Percentiles rank a stretch among this genome's conserved stretches.
These are phyloP conservation scores for Parasitella parasitica DNA, from an alignment of 371 early-diverging fungal genomes.

Conservation along the genomic window DNA sequence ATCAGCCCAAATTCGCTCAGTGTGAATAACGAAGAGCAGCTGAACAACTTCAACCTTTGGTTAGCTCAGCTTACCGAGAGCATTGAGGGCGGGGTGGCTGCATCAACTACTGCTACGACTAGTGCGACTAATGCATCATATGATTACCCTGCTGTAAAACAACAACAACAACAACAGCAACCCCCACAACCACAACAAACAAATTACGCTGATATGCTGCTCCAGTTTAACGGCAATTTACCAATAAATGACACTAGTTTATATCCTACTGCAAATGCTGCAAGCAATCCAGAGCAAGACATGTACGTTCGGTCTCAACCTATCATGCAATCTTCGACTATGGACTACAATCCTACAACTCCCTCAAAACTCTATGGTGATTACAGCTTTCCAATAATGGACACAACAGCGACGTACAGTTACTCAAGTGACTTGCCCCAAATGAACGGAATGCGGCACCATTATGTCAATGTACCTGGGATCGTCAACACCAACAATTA, in stretches of 20 bases:
- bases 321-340: slow-evolving; percentile 1
- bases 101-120: not conserved
- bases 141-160: not conserved
- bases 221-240: slow-evolving; percentile 17
- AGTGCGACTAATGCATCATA: slow-evolving; percentile 1
- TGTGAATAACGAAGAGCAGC: slow-evolving; percentile 22
- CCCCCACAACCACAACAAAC: slow-evolving; percentile 6
- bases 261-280: slow-evolving; percentile 3
- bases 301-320: slow-evolving; percentile 30
- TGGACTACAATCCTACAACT: not conserved
- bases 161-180: not conserved
- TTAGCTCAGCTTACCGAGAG: slow-evolving; percentile 21
- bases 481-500: slow-evolving; percentile 6
- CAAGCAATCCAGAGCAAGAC: slow-evolving; percentile 11
- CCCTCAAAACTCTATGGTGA: not conserved
- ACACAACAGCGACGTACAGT: not conserved
- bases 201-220: slow-evolving; percentile 13
- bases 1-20: slow-evolving; percentile 19
- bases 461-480: slow-evolving; percentile 34
- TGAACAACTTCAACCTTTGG: slow-evolving; percentile 24
- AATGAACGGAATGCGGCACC: slow-evolving; percentile 30
- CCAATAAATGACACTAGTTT: slow-evolving; percentile 1
- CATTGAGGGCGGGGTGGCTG: slow-evolving; percentile 3
- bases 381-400: slow-evolving; percentile 11
- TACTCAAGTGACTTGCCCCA: not conserved